phyloP scores from a whole-genome alignment of 225 moss, liverwort and hornwort species.

The Asterella californica region DNA sequence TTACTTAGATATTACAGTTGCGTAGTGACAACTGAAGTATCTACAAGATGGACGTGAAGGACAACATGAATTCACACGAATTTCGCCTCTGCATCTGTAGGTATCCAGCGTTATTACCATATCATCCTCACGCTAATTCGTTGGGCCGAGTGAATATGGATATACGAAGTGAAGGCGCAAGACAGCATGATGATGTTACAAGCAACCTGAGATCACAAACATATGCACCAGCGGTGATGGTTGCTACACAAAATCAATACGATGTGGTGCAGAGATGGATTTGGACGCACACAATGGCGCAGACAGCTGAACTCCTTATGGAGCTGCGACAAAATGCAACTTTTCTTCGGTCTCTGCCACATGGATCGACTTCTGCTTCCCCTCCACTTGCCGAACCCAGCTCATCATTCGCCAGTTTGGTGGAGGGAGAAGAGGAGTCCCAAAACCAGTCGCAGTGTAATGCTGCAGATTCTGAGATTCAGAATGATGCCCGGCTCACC shows the following conservation, averaged over 20 bases:
- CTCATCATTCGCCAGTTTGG: background rate
- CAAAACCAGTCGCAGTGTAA: background rate
- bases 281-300: constrained; percentile 8
- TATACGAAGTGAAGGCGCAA: background rate
- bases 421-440: background rate
- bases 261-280: constrained; percentile 8
- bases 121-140: constrained; percentile 42
- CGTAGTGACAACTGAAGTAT: too few relatives aligned
- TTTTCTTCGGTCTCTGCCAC: background rate
- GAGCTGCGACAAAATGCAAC: constrained; percentile 7
- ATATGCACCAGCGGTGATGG: background rate
- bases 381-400: background rate
- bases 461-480: background rate
- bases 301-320: background rate
- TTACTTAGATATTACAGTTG: background rate
- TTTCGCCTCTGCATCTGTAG: constrained; percentile 27
- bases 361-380: background rate
- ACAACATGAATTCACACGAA: background rate
- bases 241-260: background rate
- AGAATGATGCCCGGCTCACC: constrained; percentile 7
- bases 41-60: background rate
- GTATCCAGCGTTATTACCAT: constrained; percentile 63
- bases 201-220: background rate
- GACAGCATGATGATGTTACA: background rate
- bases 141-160: background rate